Evolutionary conservation across 2,329 filamentous ascomycete genomes (phyloP).

Genomic region (Stemphylium lycopersici): DNA sequence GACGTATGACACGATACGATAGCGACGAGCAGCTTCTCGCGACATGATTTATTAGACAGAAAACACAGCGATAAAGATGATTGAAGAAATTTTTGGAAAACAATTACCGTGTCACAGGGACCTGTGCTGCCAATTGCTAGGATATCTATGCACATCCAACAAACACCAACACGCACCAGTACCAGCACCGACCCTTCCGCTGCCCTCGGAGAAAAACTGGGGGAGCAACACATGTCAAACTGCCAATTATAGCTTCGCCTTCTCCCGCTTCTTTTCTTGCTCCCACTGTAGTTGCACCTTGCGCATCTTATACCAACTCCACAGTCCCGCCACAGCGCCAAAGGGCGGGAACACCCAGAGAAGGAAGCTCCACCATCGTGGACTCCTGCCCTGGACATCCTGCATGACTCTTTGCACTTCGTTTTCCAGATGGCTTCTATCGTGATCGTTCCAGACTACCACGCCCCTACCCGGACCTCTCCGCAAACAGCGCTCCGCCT

Average conservation of each 20-base stretch:
- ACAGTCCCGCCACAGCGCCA: constrained; percentile 70
- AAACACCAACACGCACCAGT: constrained; percentile 9
- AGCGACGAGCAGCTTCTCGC: not conserved
- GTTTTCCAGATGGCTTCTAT: constrained; percentile 69
- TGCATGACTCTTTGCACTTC: constrained; percentile 71
- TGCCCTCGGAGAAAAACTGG: not conserved
- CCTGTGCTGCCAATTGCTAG: constrained; percentile 13
- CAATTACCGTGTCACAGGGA: constrained; percentile 15
- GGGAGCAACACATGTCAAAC: not conserved
- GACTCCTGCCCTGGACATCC: constrained; percentile 67
- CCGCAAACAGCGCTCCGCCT: constrained; percentile 75
- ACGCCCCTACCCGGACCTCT: constrained; percentile 69
- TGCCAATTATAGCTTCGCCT: constrained; percentile 61
- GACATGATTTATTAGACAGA: not conserved
- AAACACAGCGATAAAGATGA: not conserved
- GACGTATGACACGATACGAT: not conserved
- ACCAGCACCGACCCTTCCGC: constrained; percentile 7
- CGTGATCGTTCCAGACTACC: constrained; percentile 90
- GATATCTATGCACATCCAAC: constrained; percentile 18
- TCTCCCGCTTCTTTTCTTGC: constrained; percentile 60
- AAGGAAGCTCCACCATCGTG: constrained; percentile 83
- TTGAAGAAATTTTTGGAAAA: not conserved
- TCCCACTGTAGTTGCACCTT: constrained; percentile 75
- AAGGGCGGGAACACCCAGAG: constrained; percentile 73
- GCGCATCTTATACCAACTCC: constrained; percentile 75